Percentiles rank a stretch among this genome's conserved stretches.
These are phyloP conservation scores for Pseudogymnoascus sp. DNA, from an alignment of 2,329 filamentous ascomycete species.

Conservation along the genomic window DNA sequence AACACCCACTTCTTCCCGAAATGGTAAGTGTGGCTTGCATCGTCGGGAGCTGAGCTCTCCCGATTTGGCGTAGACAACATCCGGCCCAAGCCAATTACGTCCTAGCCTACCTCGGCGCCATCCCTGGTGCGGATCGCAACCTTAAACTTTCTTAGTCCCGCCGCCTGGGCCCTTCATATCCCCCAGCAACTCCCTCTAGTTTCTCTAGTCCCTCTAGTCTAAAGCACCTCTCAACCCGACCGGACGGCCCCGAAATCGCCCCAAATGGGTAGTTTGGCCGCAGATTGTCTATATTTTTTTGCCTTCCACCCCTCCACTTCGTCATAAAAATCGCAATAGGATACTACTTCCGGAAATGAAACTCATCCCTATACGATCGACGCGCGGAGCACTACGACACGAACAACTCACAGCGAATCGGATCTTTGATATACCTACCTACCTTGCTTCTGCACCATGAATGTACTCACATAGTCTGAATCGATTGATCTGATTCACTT, in stretches of 20 bases:
- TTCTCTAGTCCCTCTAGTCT: background rate
- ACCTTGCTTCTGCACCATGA: background rate
- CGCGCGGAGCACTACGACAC: background rate
- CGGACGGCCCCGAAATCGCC: background rate
- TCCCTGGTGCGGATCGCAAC: constrained; percentile 12
- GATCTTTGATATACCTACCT: background rate
- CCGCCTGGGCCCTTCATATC: background rate
- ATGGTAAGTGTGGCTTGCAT: background rate
- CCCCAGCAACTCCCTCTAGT: background rate
- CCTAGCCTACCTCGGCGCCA: background rate
- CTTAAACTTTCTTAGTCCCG: constrained; percentile 7
- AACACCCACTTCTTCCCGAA: background rate
- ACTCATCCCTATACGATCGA: background rate
- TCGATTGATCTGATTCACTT: background rate
- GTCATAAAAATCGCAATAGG: background rate
- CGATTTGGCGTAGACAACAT: background rate
- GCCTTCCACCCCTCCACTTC: background rate
- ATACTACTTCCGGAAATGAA: background rate
- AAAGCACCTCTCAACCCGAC: background rate
- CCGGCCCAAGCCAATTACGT: background rate
- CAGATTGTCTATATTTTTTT: background rate
- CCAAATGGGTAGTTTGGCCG: background rate
- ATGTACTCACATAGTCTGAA: background rate
- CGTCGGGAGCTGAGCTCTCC: background rate
- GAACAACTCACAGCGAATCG: background rate